These are phyloP conservation scores for Datisca glomerata DNA, from an alignment of 306 rosid genomes.

Conservation along the genomic window DNA sequence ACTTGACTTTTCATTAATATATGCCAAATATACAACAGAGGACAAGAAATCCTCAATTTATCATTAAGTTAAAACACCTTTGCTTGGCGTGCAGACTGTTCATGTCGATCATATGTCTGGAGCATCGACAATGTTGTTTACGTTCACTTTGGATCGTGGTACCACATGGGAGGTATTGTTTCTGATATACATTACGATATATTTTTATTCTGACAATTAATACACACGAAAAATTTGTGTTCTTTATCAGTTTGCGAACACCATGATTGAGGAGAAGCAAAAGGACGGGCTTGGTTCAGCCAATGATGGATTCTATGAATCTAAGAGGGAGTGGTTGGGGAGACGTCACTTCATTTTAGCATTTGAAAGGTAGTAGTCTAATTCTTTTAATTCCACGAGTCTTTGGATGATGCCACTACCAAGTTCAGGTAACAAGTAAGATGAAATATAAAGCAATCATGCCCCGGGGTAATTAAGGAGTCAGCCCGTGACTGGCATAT, in stretches of 20 bases:
- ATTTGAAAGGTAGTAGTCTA: slow-evolving; percentile 62
- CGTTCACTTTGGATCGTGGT: slow-evolving; percentile 94
- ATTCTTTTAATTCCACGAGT: no score
- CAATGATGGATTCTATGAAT: slow-evolving; percentile 92
- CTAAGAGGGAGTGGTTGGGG: slow-evolving; percentile 95
- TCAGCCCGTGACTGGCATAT: no score
- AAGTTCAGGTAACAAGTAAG: no score
- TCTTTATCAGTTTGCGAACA: slow-evolving; percentile 53
- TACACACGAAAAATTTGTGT: background rate
- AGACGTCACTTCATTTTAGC: slow-evolving; percentile 82
- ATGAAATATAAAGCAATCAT: no score
- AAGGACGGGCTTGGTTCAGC: slow-evolving; percentile 75
- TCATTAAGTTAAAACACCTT: slow-evolving; percentile 12
- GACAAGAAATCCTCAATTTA: no score
- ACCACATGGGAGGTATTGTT: slow-evolving; percentile 77
- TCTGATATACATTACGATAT: no score
- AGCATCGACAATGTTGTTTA: slow-evolving; percentile 81
- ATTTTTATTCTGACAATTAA: no score
- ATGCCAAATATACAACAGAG: no score
- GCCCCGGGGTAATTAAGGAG: no score
- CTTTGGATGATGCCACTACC: no score
- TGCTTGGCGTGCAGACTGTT: slow-evolving; percentile 51
- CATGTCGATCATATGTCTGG: slow-evolving; percentile 86
- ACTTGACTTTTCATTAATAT: no score
- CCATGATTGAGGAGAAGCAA: slow-evolving; percentile 74